Percentiles rank a stretch among this genome's conserved stretches.
phyloP scores from a whole-genome alignment of 805 yeast genomes.

The Yueomyces sp. region DNA sequence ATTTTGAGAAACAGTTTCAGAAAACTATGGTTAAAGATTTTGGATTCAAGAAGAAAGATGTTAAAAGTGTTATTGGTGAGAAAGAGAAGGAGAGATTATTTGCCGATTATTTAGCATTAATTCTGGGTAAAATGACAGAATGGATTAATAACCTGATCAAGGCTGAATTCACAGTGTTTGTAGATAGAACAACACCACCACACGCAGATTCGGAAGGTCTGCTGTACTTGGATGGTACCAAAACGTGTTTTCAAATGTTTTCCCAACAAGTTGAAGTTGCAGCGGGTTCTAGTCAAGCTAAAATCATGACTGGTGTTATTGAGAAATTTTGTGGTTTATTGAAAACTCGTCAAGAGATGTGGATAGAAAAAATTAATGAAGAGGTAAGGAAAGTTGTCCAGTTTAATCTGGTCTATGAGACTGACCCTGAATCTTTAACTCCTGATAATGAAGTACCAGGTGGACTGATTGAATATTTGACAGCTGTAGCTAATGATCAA shows the following conservation, averaged over 20 bases:
- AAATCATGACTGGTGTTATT: slow-evolving; percentile 66
- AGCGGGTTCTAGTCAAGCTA: slow-evolving; percentile 70
- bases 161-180: slow-evolving; percentile 56
- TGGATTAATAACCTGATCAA: slow-evolving; percentile 64
- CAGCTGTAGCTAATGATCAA: slow-evolving; percentile 79
- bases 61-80: slow-evolving; percentile 51
- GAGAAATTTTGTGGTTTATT: slow-evolving; percentile 54
- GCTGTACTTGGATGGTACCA: slow-evolving; percentile 62
- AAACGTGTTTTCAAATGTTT: slow-evolving; percentile 66
- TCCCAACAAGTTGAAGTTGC: slow-evolving; percentile 87
- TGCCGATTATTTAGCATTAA: slow-evolving; percentile 64
- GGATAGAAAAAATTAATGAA: slow-evolving; percentile 41
- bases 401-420: slow-evolving; percentile 22
- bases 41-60: slow-evolving; percentile 31
- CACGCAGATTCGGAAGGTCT: slow-evolving; percentile 52
- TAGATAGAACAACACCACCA: slow-evolving; percentile 58
- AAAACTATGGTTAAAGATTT: slow-evolving; percentile 37
- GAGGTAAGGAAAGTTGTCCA: slow-evolving; percentile 33
- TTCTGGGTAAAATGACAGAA: slow-evolving; percentile 62
- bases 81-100: slow-evolving; percentile 59
- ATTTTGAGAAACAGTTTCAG: slow-evolving; percentile 61
- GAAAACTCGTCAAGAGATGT: slow-evolving; percentile 45
- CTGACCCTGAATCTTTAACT: slow-evolving; percentile 24
- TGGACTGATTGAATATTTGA: slow-evolving; percentile 67
- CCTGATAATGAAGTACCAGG: slow-evolving; percentile 39